Evolutionary conservation across 2,329 filamentous ascomycete species (phyloP), one percentile per base, ranked within the genome.

Genomic region (Penicillium sp.): DNA sequence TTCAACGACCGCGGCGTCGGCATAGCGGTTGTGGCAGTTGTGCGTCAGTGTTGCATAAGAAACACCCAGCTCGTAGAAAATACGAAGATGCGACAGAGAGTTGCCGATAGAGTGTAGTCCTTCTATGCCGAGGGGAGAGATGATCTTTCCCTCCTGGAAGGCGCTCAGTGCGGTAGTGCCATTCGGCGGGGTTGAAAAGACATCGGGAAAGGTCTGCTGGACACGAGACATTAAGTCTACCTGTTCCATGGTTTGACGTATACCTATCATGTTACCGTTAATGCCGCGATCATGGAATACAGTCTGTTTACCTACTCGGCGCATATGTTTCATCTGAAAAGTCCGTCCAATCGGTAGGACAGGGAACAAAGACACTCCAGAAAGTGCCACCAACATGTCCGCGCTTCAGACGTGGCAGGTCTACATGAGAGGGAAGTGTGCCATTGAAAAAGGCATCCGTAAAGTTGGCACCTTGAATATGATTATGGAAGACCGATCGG

Each of bases 71-170:
- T 82, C 78, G 71, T 94, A 80, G 73, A 88, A 96, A 23, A 85
- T 80, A 6, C 93, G 86, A 9, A 97, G 79, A 23, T 87, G 79
- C 1, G 86, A 69, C 15, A 77, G 62, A 5, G 73, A 89, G 75
- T 97, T 96, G 55, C 91, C 92, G 64, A 97, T 95, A 67, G 96
- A 93, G 69, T 97, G 93, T 7, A 97, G 82, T 3, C 93, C 93
- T 75, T 96, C 92, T 50, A 95, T 85, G 2, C 88, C 90, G 4
- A 93, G 76, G 0, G 90, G 89, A 1, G 89, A 92, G 66, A 94
- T 89, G 48, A 95, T 79, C 64, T 84, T 84, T 60, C 82, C 82
- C 25, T 79, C 64, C 22, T 72, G 76, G 71, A 89, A 89, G 25
- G 85, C 84, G 2, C 79, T 69, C 35, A 86, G 69, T 3, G 89